Conservation (phyloP, 805 yeast genomes). For the Kuraishia molischiana region DNA sequence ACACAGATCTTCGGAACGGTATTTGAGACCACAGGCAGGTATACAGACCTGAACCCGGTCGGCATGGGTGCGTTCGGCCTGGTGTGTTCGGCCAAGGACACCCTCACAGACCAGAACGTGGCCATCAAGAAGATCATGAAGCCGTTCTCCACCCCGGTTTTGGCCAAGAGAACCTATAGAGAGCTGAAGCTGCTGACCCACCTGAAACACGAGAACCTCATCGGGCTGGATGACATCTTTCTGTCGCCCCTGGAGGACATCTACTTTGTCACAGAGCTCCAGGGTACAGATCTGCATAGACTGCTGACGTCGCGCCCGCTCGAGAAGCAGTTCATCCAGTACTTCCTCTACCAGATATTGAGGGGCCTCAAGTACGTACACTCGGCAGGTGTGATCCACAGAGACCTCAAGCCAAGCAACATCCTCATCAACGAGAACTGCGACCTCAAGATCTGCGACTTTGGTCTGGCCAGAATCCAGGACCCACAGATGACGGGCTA, state of each 20-base stretch:
- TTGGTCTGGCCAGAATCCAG: slow-evolving; percentile 93
- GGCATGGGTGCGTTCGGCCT: slow-evolving; percentile 99
- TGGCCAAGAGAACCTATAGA: slow-evolving; percentile 94
- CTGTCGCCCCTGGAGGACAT: slow-evolving; percentile 93
- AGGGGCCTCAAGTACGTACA: slow-evolving; percentile 87
- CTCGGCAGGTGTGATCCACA: slow-evolving; percentile 84
- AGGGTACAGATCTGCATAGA: slow-evolving; percentile 94
- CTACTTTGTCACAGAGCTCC: slow-evolving; percentile 90
- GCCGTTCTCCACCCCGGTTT: slow-evolving; percentile 89
- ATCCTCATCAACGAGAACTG: slow-evolving; percentile 91
- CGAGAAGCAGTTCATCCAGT: slow-evolving; percentile 94
- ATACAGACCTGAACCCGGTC: slow-evolving; percentile 89
- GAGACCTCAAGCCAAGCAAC: slow-evolving; percentile 93
- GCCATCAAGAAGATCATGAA: slow-evolving; percentile 98
- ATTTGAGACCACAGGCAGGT: slow-evolving; percentile 84
- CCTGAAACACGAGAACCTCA: slow-evolving; percentile 88
- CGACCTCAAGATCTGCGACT: slow-evolving; percentile 92
- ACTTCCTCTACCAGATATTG: slow-evolving; percentile 84
- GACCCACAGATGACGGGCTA: slow-evolving; percentile 99
- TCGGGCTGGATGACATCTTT: slow-evolving; percentile 87
- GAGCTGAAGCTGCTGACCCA: slow-evolving; percentile 91
- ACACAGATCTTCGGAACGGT: slow-evolving; percentile 94
- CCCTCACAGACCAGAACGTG: slow-evolving; percentile 81
- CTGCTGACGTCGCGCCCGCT: slow-evolving; percentile 86
- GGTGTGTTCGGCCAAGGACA: slow-evolving; percentile 93